Percentiles rank a stretch among this genome's conserved stretches.
Evolutionary conservation across 208 protist species (phyloP).

Genomic region (Wallacemonas collosoma): DNA sequence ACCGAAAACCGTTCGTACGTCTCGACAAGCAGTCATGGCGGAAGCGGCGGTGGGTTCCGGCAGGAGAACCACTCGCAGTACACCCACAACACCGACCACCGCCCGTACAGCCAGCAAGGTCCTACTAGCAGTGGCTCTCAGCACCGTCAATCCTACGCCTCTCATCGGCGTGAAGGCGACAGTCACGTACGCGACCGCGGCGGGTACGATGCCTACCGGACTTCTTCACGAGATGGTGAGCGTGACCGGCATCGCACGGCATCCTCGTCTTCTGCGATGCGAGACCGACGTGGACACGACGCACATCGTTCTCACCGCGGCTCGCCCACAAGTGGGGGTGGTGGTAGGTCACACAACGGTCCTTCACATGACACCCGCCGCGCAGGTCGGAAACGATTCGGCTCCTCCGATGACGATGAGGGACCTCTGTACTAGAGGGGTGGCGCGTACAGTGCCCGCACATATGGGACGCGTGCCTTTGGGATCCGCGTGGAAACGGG

Average conservation of each 20-base stretch:
- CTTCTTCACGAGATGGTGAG: not conserved
- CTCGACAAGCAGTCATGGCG: not conserved
- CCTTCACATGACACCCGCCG: constrained; percentile 1
- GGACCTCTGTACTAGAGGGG: constrained; percentile 7
- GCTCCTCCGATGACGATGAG: constrained; percentile 11
- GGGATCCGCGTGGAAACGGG: too few species aligned
- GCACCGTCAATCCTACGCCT: not conserved
- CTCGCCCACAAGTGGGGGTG: not conserved
- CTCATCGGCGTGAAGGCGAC: too few species aligned
- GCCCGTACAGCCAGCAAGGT: not conserved
- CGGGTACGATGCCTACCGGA: not conserved
- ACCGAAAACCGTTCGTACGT: not conserved
- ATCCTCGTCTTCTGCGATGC: not conserved
- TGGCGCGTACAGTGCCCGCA: too few species aligned
- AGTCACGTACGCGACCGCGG: not conserved
- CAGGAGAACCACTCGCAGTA: too few species aligned
- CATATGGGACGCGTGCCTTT: too few species aligned
- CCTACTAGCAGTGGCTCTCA: constrained; percentile 12
- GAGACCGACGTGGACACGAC: not conserved
- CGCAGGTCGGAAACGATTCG: constrained; percentile 7
- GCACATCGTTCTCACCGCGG: not conserved
- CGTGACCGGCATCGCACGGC: not conserved
- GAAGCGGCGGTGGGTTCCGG: too few species aligned
- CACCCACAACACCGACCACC: not conserved
- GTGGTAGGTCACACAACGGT: not conserved